A percentile compares a stretch with the other conserved stretches of the same genome.
These are phyloP conservation scores for Podospora conica DNA, from an alignment of 495 filamentous ascomycete species.

Conservation along the genomic window DNA sequence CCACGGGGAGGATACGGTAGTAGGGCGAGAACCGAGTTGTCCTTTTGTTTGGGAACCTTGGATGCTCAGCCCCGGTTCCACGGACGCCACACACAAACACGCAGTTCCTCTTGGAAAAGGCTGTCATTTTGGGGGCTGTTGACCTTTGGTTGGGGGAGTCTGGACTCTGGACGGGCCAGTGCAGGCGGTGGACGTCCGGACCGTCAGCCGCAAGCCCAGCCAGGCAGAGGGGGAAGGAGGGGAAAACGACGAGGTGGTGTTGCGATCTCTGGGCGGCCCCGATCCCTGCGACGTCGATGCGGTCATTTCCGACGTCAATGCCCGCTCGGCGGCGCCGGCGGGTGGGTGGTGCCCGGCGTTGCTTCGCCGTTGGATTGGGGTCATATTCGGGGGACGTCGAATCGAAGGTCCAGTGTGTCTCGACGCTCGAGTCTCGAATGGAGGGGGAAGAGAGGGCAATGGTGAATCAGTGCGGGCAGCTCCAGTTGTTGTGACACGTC, in stretches of 20 bases:
- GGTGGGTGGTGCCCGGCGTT: no score
- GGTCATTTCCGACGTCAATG: conserved; percentile 35
- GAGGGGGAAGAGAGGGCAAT: neutral
- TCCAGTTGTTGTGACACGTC: conserved; percentile 12
- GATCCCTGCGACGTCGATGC: conserved; percentile 22
- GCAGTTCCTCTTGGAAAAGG: neutral
- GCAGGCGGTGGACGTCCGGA: neutral
- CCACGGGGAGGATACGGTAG: neutral
- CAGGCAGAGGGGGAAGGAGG: neutral
- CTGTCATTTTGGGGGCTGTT: neutral
- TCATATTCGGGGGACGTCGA: neutral
- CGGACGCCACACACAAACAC: neutral
- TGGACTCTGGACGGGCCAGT: neutral
- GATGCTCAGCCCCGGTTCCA: neutral
- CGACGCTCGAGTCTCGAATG: neutral
- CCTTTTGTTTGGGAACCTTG: neutral
- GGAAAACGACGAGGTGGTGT: neutral
- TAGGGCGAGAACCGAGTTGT: neutral
- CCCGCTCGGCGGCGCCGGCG: conserved; percentile 7
- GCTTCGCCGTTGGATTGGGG: neutral
- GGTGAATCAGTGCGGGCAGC: neutral
- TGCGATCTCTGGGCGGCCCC: neutral
- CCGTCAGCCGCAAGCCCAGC: neutral
- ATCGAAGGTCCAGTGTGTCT: neutral
- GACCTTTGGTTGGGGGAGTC: neutral